A percentile compares a stretch with the other conserved stretches of the same genome.
Evolutionary conservation across 495 filamentous ascomycete species (phyloP).

Genomic region (Xylaria curta): DNA sequence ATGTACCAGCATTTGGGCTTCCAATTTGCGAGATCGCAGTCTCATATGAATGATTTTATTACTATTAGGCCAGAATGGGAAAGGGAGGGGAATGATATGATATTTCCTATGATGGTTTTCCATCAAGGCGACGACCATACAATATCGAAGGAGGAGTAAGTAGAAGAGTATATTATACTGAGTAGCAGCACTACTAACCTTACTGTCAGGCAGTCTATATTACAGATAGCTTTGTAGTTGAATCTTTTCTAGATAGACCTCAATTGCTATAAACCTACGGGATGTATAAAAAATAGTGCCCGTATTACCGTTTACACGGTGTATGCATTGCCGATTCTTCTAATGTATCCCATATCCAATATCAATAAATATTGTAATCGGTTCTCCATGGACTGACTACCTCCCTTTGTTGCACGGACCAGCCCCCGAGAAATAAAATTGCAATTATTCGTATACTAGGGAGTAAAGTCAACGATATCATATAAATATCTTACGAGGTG

Average conservation of each 20-base stretch:
- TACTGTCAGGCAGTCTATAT: neutral
- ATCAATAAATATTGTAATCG: neutral
- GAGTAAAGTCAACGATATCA: too few species aligned
- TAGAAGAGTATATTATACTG: neutral
- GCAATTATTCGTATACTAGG: too few species aligned
- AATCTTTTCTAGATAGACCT: neutral
- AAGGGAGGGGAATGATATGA: neutral
- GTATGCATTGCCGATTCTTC: neutral
- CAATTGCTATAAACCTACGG: neutral
- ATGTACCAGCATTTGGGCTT: slow-evolving; percentile 19
- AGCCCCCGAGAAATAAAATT: too few species aligned
- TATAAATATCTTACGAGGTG: too few species aligned
- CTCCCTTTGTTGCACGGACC: neutral
- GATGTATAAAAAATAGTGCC: neutral
- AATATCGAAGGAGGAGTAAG: neutral
- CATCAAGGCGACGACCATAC: neutral
- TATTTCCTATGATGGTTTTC: slow-evolving; percentile 1
- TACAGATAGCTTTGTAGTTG: neutral
- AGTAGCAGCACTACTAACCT: neutral
- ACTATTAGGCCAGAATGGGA: slow-evolving; percentile 6
- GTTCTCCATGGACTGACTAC: neutral
- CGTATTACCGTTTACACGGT: neutral
- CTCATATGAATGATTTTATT: neutral
- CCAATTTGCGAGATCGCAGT: neutral
- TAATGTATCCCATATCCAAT: neutral